A percentile compares a stretch with the other conserved stretches of the same genome.
phyloP scores from a whole-genome alignment of 345 rosid species.

The Passiflora organensis region DNA sequence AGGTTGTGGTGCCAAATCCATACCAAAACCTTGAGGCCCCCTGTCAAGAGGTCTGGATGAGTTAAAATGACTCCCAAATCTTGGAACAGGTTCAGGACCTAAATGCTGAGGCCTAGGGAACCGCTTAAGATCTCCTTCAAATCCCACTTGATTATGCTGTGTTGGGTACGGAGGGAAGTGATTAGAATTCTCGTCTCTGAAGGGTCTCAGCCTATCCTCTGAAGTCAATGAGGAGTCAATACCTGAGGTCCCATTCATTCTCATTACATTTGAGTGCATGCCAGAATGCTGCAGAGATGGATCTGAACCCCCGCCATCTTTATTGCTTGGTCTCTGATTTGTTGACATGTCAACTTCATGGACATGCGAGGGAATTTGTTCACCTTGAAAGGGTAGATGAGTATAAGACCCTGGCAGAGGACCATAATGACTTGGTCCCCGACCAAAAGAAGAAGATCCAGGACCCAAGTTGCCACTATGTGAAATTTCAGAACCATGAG shows the following conservation, averaged over 20 bases:
- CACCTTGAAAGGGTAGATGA: constrained; percentile 24
- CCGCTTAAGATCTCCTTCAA: constrained; percentile 44
- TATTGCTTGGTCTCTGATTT: constrained; percentile 25
- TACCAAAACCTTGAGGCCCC: constrained; percentile 36
- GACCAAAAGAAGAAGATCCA: constrained; percentile 28
- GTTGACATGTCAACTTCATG: constrained; percentile 26
- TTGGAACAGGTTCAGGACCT: constrained; percentile 29
- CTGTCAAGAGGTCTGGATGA: constrained; percentile 40
- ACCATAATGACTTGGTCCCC: constrained; percentile 35
- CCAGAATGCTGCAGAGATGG: constrained; percentile 25
- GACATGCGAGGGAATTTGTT: constrained; percentile 22
- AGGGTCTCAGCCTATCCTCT: constrained; percentile 34
- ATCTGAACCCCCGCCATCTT: constrained; percentile 34
- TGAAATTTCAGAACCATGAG: constrained; percentile 29
- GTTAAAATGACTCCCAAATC: constrained; percentile 30
- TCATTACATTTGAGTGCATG: constrained; percentile 18
- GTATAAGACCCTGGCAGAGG: constrained; percentile 26
- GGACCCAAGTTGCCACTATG: constrained; percentile 27
- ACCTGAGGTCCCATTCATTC: constrained; percentile 35
- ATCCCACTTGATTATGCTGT: constrained; percentile 29
- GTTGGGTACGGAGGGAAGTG: constrained; percentile 29
- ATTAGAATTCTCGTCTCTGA: constrained; percentile 31
- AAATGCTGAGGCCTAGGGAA: constrained; percentile 38
- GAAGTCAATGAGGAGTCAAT: constrained; percentile 22
- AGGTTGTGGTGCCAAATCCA: constrained; percentile 29